phyloP scores from a whole-genome alignment of 345 rosid species.

The Pugionium cornutum region DNA sequence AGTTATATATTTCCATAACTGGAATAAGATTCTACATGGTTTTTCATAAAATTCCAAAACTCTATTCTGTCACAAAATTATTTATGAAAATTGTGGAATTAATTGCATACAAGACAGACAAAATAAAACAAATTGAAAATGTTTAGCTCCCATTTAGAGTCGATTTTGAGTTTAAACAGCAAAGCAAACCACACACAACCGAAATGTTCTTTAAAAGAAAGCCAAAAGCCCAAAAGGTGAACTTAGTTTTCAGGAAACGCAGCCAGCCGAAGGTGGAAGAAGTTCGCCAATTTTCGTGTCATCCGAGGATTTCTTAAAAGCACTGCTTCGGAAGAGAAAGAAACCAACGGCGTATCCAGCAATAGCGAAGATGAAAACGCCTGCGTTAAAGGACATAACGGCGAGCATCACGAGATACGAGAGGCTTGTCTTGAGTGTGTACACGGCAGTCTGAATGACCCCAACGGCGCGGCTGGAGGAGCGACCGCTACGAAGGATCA shows the following conservation, averaged over 20 bases:
- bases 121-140: too few species aligned
- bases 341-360: constrained; percentile 70
- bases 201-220: too few species aligned
- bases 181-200: constrained; percentile 15
- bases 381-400: constrained; percentile 81
- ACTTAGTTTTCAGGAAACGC: constrained; percentile 24
- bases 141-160: too few species aligned
- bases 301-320: constrained; percentile 38
- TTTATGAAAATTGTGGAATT: too few species aligned
- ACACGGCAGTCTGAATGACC: constrained; percentile 50
- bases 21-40: too few species aligned
- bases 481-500: constrained; percentile 33
- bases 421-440: constrained; percentile 54
- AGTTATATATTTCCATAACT: too few species aligned
- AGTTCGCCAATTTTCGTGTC: constrained; percentile 44
- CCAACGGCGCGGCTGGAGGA: constrained; percentile 44
- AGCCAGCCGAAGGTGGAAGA: constrained; percentile 39
- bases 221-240: not conserved
- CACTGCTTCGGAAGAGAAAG: constrained; percentile 55
- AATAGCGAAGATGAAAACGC: constrained; percentile 67
- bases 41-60: too few species aligned
- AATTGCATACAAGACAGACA: too few species aligned
- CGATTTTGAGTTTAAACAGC: not conserved
- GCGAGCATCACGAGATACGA: constrained; percentile 79
- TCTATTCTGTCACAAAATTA: too few species aligned